phyloP scores from a whole-genome alignment of 257 asterid species.

The Paulownia fortunei region DNA sequence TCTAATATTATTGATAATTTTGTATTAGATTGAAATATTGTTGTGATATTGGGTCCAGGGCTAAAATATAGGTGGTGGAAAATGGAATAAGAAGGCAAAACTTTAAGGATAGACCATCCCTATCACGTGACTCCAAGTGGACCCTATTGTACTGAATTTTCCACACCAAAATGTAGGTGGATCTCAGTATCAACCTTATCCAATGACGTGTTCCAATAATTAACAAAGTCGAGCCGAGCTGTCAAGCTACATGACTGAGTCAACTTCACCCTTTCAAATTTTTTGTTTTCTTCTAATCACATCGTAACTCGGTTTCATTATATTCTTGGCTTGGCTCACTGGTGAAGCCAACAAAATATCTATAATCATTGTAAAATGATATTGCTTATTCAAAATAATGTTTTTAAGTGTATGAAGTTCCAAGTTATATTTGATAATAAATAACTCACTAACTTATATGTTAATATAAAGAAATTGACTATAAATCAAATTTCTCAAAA shows the following conservation, averaged over 20 bases:
- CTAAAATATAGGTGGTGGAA: no score
- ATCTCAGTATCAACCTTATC: conserved; percentile 28
- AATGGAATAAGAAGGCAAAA: neutral
- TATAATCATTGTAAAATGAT: no score
- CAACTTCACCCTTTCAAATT: neutral
- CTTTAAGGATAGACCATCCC: conserved; percentile 20
- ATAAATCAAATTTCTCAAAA: no score
- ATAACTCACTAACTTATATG: no score
- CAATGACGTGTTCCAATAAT: conserved; percentile 24
- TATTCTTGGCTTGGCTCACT: neutral
- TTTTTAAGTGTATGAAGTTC: no score
- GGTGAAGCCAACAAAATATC: neutral
- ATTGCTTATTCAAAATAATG: no score
- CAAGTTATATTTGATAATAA: no score
- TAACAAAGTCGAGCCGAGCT: conserved; percentile 4
- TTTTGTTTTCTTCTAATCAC: neutral
- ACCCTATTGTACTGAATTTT: conserved; percentile 6
- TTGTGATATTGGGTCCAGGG: no score
- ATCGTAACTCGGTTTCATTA: neutral
- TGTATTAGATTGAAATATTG: neutral
- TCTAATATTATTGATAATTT: no score
- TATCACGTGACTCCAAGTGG: conserved; percentile 30
- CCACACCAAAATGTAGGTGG: conserved; percentile 22
- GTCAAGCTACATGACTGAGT: neutral
- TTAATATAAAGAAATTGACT: no score